Conservation (phyloP, 257 asterid genomes). For the Nicotiana undulata region DNA sequence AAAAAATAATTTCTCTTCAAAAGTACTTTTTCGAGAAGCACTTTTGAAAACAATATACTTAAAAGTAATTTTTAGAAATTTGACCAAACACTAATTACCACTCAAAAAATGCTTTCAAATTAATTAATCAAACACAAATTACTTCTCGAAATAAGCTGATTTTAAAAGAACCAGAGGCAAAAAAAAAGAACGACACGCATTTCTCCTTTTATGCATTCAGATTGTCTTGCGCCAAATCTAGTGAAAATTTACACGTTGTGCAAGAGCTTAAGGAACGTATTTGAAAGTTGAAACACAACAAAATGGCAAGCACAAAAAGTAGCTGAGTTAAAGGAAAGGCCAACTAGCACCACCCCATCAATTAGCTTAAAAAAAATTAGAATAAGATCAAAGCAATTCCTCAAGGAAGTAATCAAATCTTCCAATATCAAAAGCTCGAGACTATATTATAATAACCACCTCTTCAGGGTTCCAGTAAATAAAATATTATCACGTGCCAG, state of each 20-base stretch:
- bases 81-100: too few relatives aligned
- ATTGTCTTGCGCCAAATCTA: not conserved
- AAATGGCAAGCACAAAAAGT: not conserved
- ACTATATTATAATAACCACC: conserved; percentile 7
- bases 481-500: conserved; percentile 41
- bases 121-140: too few relatives aligned
- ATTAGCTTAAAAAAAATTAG: conserved; percentile 12
- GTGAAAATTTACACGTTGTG: not conserved
- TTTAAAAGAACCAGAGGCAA: too few relatives aligned
- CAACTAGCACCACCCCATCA: not conserved
- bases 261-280: not conserved
- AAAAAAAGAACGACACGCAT: too few relatives aligned
- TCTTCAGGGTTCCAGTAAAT: conserved; percentile 13
- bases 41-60: too few relatives aligned
- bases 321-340: not conserved
- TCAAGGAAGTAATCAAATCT: not conserved
- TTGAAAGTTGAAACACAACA: not conserved
- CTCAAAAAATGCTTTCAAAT: too few relatives aligned
- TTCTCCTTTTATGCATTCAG: too few relatives aligned
- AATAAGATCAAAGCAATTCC: conserved; percentile 20
- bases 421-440: not conserved
- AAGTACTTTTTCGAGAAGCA: too few relatives aligned
- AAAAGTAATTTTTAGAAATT: too few relatives aligned
- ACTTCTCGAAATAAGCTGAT: too few relatives aligned
- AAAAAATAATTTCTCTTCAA: too few relatives aligned